Evolutionary conservation across 805 yeast genomes (phyloP).

Genomic region (Candida krabiensis): DNA sequence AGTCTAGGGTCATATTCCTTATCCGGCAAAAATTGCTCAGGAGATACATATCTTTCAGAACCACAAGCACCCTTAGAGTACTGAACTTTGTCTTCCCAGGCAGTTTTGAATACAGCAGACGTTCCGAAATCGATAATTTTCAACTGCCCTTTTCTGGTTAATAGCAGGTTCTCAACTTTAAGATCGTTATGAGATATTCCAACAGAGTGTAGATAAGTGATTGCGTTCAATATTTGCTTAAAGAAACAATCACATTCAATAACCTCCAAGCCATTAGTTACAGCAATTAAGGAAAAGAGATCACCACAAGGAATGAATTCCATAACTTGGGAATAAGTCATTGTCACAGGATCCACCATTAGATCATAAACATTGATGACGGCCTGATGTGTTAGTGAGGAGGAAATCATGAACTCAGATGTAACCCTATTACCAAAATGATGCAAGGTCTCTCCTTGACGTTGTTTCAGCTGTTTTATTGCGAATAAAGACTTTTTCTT

Average conservation of each 20-base stretch:
- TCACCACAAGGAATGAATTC: constrained; percentile 93
- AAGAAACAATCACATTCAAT: constrained; percentile 85
- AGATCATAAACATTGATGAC: constrained; percentile 77
- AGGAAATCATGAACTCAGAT: constrained; percentile 87
- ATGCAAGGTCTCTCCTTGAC: constrained; percentile 55
- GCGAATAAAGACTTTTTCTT: constrained; percentile 57
- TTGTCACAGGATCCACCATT: constrained; percentile 67
- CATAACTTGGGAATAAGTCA: constrained; percentile 87
- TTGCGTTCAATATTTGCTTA: constrained; percentile 81
- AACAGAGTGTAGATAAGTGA: constrained; percentile 81
- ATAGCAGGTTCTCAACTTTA: constrained; percentile 81
- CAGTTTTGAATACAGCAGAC: constrained; percentile 85
- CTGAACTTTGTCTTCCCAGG: constrained; percentile 80
- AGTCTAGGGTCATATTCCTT: constrained; percentile 69
- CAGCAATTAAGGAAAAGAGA: constrained; percentile 57
- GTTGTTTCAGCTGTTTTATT: constrained; percentile 70
- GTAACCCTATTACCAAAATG: constrained; percentile 72
- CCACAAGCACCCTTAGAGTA: constrained; percentile 77
- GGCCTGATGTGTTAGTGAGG: constrained; percentile 72
- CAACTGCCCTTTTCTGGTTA: constrained; percentile 64
- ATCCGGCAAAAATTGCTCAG: constrained; percentile 69
- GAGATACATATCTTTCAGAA: constrained; percentile 88
- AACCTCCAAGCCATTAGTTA: constrained; percentile 52
- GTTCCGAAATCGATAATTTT: constrained; percentile 88
- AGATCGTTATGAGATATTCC: constrained; percentile 95